Conservation (phyloP, 2,329 filamentous ascomycete species). For the Fusarium scirpi region DNA sequence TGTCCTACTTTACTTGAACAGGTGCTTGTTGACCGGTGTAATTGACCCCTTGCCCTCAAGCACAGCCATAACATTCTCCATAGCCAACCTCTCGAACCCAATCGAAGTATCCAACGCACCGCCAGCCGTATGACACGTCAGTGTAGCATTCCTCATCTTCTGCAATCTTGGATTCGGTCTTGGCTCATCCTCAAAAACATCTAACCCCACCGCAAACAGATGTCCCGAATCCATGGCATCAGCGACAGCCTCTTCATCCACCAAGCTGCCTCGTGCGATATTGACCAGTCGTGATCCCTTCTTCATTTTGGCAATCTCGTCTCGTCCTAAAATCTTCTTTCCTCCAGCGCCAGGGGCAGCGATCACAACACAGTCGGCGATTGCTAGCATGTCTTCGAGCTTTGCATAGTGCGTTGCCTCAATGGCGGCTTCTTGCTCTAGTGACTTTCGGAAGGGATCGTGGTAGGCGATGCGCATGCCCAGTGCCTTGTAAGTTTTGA, state of each 20-base stretch:
- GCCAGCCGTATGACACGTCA: constrained; percentile 67
- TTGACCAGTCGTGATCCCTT: constrained; percentile 65
- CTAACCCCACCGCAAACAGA: constrained; percentile 47
- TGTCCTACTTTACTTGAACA: constrained; percentile 47
- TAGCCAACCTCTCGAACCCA: constrained; percentile 66
- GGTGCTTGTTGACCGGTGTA: constrained; percentile 51
- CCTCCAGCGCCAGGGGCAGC: constrained; percentile 21
- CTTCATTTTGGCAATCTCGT: constrained; percentile 60
- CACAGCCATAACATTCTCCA: constrained; percentile 65
- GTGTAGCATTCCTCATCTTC: constrained; percentile 51
- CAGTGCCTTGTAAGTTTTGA: constrained; percentile 65
- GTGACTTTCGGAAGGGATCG: constrained; percentile 58
- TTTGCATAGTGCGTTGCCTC: constrained; percentile 54
- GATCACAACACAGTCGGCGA: constrained; percentile 26
- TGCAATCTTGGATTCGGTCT: constrained; percentile 47
- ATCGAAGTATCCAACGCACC: constrained; percentile 65
- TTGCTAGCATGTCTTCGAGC: constrained; percentile 16
- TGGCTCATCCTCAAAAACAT: constrained; percentile 33
- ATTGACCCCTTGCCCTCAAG: constrained; percentile 55
- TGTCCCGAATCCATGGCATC: constrained; percentile 29
- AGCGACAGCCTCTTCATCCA: constrained; percentile 32
- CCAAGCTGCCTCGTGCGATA: constrained; percentile 55
- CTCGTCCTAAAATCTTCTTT: constrained; percentile 4
- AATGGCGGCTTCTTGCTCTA: constrained; percentile 57
- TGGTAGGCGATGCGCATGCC: constrained; percentile 69